Conservation (phyloP, 1,284 basidiomycete genomes). For the Cutaneotrichosporon dermatis region DNA sequence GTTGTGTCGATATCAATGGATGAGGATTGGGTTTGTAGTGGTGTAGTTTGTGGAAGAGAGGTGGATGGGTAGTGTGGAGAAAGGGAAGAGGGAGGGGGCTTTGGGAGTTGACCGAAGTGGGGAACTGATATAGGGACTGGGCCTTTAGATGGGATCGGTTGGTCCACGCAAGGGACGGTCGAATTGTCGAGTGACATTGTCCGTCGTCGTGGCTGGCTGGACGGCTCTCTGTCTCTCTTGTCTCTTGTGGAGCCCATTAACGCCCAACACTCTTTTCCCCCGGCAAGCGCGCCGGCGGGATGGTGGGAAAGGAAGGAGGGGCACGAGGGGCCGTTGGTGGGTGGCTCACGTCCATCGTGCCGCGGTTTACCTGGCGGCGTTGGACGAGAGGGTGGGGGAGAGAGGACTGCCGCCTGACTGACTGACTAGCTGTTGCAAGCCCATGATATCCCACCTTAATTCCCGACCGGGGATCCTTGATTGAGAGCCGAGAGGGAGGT, state of each 20-base stretch:
- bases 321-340: background rate
- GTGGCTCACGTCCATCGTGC: too few species aligned
- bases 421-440: too few species aligned
- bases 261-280: background rate
- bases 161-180: background rate
- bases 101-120: background rate
- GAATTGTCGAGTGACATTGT: conserved; percentile 7
- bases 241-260: background rate
- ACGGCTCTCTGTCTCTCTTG: background rate
- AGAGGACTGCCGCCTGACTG: too few species aligned
- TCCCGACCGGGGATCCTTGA: too few species aligned
- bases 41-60: too few species aligned
- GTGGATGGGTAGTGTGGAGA: background rate
- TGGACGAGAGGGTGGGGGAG: too few species aligned
- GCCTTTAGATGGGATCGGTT: background rate
- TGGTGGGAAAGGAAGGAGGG: background rate
- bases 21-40: background rate
- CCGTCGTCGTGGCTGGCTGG: conserved; percentile 2
- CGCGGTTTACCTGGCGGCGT: too few species aligned
- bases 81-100: background rate
- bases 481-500: too few species aligned
- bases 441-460: too few species aligned
- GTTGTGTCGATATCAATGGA: conserved; percentile 1
- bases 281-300: background rate
- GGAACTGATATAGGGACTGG: conserved; percentile 1